These are phyloP conservation scores for Monosporozyma aquatica DNA, from an alignment of 805 yeast species.

Conservation along the genomic window DNA sequence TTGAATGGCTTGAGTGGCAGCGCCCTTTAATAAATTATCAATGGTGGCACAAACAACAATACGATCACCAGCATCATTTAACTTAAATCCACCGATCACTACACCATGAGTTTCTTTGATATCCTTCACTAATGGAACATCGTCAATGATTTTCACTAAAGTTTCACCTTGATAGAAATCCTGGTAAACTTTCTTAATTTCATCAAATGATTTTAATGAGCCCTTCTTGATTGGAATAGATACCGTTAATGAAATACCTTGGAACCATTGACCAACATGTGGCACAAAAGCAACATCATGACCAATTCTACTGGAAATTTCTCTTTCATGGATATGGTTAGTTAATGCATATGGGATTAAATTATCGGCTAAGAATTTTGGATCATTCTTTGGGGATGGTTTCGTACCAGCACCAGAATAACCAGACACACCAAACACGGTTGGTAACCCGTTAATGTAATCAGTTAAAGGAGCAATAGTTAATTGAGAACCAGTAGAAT, in stretches of 20 bases:
- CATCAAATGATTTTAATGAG: slow-evolving; percentile 58
- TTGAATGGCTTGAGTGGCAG: slow-evolving; percentile 96
- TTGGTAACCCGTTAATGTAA: slow-evolving; percentile 61
- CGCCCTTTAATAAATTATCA: slow-evolving; percentile 94
- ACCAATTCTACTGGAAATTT: slow-evolving; percentile 75
- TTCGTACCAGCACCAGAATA: slow-evolving; percentile 99
- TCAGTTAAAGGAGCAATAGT: slow-evolving; percentile 82
- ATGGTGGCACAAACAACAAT: slow-evolving; percentile 92
- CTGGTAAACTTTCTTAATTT: slow-evolving; percentile 64
- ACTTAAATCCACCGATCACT: slow-evolving; percentile 91
- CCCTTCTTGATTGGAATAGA: slow-evolving; percentile 73
- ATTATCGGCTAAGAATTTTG: slow-evolving; percentile 64
- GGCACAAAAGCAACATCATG: slow-evolving; percentile 81
- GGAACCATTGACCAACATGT: slow-evolving; percentile 99
- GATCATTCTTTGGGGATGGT: slow-evolving; percentile 93
- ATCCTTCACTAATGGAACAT: slow-evolving; percentile 86
- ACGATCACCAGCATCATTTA: slow-evolving; percentile 78
- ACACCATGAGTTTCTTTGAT: slow-evolving; percentile 92
- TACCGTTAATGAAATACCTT: slow-evolving; percentile 90
- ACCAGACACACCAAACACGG: slow-evolving; percentile 92
- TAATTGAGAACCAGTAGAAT: slow-evolving; percentile 96
- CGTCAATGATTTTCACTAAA: slow-evolving; percentile 77
- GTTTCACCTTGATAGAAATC: slow-evolving; percentile 83
- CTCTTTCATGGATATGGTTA: slow-evolving; percentile 94
- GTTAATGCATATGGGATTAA: slow-evolving; percentile 92